These are phyloP conservation scores for Magnusiomyces clavatus DNA, from an alignment of 1,139 yeast genomes.

Conservation along the genomic window DNA sequence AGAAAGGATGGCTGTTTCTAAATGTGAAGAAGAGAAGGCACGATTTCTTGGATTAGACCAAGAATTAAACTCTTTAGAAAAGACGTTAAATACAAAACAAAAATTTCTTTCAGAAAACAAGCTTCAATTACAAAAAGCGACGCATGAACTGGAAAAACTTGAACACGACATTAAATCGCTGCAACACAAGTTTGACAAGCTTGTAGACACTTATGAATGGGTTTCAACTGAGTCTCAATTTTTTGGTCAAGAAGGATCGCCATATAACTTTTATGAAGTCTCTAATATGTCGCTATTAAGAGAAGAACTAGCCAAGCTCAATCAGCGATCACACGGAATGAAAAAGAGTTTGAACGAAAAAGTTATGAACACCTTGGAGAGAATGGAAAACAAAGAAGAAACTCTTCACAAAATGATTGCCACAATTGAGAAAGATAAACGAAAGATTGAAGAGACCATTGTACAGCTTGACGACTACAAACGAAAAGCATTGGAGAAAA, in stretches of 20 bases:
- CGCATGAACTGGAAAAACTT: constrained; percentile 58
- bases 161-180: constrained; percentile 36
- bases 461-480: constrained; percentile 82
- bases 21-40: constrained; percentile 54
- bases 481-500: constrained; percentile 69
- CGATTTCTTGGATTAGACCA: constrained; percentile 65
- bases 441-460: constrained; percentile 83
- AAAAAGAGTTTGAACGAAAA: constrained; percentile 78
- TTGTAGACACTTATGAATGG: constrained; percentile 63
- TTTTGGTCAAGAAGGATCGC: constrained; percentile 33
- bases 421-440: constrained; percentile 84
- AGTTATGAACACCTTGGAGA: constrained; percentile 91
- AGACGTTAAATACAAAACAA: constrained; percentile 45
- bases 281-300: constrained; percentile 52
- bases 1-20: constrained; percentile 35
- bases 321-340: constrained; percentile 61
- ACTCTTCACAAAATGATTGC: constrained; percentile 72
- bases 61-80: constrained; percentile 61
- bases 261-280: constrained; percentile 38
- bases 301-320: constrained; percentile 48
- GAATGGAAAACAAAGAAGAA: constrained; percentile 81
- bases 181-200: constrained; percentile 39
- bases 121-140: constrained; percentile 50
- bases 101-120: constrained; percentile 45
- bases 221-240: constrained; percentile 51